These are phyloP conservation scores for Filobasidium wieringae DNA, from an alignment of 768 basidiomycete genomes.

Conservation along the genomic window DNA sequence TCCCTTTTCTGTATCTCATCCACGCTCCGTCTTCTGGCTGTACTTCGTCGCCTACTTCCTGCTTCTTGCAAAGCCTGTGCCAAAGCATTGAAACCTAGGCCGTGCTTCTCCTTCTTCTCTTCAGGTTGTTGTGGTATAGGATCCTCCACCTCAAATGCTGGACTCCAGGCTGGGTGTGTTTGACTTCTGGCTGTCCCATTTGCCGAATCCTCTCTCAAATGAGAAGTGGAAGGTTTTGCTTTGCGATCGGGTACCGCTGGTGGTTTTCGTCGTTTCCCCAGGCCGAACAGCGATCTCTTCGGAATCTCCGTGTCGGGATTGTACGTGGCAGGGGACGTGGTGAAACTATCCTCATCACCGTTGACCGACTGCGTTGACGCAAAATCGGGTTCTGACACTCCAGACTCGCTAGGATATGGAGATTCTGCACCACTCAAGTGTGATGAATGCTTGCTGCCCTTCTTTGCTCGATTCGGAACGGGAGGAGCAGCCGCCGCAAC, in stretches of 20 bases:
- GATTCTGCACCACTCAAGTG: background rate
- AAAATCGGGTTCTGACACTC: background rate
- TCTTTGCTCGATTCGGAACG: background rate
- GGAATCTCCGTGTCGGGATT: background rate
- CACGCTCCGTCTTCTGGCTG: background rate
- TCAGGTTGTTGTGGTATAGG: background rate
- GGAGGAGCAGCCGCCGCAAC: constrained; percentile 11
- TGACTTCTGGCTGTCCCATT: background rate
- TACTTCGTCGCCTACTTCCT: background rate
- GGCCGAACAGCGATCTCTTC: background rate
- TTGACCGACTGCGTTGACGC: background rate
- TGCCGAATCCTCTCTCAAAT: background rate
- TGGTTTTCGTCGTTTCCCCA: constrained; percentile 5
- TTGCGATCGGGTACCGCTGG: constrained; percentile 10
- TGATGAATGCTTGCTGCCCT: background rate
- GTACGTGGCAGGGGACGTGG: background rate
- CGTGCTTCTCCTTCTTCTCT: background rate
- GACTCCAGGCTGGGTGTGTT: background rate
- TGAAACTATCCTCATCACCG: background rate
- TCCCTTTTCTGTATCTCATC: too few relatives aligned
- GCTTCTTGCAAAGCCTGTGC: constrained; percentile 8
- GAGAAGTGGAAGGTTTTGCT: constrained; percentile 1
- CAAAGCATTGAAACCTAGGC: constrained; percentile 5
- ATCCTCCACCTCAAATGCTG: background rate
- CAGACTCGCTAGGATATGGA: constrained; percentile 1